Evolutionary conservation across 805 yeast genomes (phyloP).

Genomic region (Starmera amethionina): DNA sequence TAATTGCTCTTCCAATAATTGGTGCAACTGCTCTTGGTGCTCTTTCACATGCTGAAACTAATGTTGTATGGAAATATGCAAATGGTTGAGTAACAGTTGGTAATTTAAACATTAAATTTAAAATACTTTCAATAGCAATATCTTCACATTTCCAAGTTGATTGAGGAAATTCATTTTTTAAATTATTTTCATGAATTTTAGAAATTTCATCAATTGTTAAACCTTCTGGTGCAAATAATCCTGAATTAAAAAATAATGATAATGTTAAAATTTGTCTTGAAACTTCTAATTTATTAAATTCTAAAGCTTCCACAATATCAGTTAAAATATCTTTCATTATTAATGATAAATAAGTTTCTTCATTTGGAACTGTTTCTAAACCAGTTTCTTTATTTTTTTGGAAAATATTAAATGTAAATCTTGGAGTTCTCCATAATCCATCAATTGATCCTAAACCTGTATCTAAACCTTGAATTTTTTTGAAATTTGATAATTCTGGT

Average conservation of each 20-base stretch:
- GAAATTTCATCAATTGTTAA: conserved; percentile 64
- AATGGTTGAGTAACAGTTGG: conserved; percentile 58
- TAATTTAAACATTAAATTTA: conserved; percentile 67
- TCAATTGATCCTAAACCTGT: conserved; percentile 45
- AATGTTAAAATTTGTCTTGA: conserved; percentile 73
- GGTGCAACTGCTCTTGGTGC: conserved; percentile 84
- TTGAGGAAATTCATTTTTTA: conserved; percentile 17
- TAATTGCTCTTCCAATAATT: conserved; percentile 84
- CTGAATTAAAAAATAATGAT: conserved; percentile 59
- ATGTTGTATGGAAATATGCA: conserved; percentile 74
- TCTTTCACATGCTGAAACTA: conserved; percentile 80
- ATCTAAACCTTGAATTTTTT: conserved; percentile 21
- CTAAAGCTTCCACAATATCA: conserved; percentile 71
- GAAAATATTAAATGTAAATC: conserved; percentile 54
- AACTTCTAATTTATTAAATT: conserved; percentile 82
- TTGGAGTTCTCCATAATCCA: conserved; percentile 56
- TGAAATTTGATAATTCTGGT: conserved; percentile 28
- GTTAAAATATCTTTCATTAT: conserved; percentile 65
- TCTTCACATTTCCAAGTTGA: conserved; percentile 92
- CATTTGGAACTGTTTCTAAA: conserved; percentile 59
- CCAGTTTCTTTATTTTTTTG: conserved; percentile 33
- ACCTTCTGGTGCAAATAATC: conserved; percentile 63
- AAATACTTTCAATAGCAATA: conserved; percentile 71
- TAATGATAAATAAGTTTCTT: conserved; percentile 41
- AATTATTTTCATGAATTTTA: conserved; percentile 29